phyloP scores from a whole-genome alignment of 495 filamentous ascomycete species.

The Pyrenopolyporus hunteri region DNA sequence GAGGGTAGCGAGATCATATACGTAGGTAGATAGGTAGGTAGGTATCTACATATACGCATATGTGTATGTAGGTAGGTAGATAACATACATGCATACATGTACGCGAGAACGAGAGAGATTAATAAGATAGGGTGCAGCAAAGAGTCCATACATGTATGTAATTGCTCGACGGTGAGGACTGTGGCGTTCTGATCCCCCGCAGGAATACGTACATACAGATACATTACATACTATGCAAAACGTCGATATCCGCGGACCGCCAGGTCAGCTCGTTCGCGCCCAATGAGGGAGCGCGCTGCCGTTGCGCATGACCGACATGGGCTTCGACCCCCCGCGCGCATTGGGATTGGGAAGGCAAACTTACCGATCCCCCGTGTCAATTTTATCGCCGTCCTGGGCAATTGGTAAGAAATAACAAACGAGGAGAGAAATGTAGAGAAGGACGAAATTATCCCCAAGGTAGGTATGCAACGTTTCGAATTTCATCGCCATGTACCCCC shows the following conservation, averaged over 20 bases:
- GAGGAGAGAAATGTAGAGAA: not conserved
- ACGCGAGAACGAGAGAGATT: too few relatives aligned
- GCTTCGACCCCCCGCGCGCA: conserved; percentile 24
- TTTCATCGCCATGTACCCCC: not conserved
- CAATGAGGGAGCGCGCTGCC: conserved; percentile 14
- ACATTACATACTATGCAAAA: too few relatives aligned
- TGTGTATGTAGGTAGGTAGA: not conserved
- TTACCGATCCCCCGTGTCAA: conserved; percentile 19
- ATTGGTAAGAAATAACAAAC: conserved; percentile 14
- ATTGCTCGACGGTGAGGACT: too few relatives aligned
- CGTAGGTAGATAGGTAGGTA: not conserved
- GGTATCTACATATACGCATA: not conserved
- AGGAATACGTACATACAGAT: too few relatives aligned
- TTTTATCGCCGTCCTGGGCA: not conserved
- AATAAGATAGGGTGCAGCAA: too few relatives aligned
- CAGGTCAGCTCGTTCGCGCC: conserved; percentile 21
- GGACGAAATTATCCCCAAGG: conserved; percentile 1
- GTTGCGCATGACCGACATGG: conserved; percentile 36
- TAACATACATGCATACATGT: too few relatives aligned
- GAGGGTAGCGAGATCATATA: not conserved
- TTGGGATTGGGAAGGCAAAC: conserved; percentile 18
- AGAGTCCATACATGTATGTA: too few relatives aligned
- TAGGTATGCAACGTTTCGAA: conserved; percentile 34
- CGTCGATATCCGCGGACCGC: conserved; percentile 18
- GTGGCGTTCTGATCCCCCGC: too few relatives aligned